phyloP scores from a whole-genome alignment of 2,329 filamentous ascomycete genomes.

The Orbilia quercus region DNA sequence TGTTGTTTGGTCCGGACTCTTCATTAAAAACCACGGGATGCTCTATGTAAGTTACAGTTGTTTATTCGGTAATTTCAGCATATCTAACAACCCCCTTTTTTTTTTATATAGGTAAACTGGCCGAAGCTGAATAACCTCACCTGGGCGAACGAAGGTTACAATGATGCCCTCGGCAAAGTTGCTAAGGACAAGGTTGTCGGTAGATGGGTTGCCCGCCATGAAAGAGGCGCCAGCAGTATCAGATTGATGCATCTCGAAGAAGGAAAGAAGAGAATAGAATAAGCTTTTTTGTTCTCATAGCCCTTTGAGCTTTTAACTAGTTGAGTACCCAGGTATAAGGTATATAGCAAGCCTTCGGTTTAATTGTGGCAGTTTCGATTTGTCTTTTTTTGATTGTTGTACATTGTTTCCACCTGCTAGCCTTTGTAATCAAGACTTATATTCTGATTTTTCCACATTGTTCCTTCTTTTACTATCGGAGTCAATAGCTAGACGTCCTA shows the following conservation, averaged over 20 bases:
- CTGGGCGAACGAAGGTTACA: constrained; percentile 86
- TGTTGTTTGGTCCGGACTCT: constrained; percentile 77
- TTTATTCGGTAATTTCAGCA: background rate
- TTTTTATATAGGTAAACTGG: constrained; percentile 84
- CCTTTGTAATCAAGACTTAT: constrained; percentile 6
- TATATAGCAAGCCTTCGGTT: constrained; percentile 14
- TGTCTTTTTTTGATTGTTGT: constrained; percentile 1
- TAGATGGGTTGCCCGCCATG: constrained; percentile 68
- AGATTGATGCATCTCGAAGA: constrained; percentile 71
- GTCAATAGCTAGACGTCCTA: background rate
- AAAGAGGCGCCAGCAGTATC: constrained; percentile 77
- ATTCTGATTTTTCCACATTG: background rate
- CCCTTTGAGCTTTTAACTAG: background rate
- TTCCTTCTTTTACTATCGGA: background rate
- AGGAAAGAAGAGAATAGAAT: constrained; percentile 98
- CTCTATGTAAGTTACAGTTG: constrained; percentile 81
- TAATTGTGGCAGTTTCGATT: constrained; percentile 4
- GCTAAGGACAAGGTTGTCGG: constrained; percentile 85
- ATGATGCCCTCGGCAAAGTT: constrained; percentile 84
- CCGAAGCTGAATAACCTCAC: constrained; percentile 91
- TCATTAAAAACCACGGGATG: constrained; percentile 86
- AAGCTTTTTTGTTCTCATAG: constrained; percentile 60
- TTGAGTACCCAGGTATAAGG: too few species aligned
- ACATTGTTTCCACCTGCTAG: background rate
- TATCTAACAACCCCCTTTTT: background rate